Conservation (phyloP, 176 grass and related monocot genomes). For the Thinopyrum elongatum region DNA sequence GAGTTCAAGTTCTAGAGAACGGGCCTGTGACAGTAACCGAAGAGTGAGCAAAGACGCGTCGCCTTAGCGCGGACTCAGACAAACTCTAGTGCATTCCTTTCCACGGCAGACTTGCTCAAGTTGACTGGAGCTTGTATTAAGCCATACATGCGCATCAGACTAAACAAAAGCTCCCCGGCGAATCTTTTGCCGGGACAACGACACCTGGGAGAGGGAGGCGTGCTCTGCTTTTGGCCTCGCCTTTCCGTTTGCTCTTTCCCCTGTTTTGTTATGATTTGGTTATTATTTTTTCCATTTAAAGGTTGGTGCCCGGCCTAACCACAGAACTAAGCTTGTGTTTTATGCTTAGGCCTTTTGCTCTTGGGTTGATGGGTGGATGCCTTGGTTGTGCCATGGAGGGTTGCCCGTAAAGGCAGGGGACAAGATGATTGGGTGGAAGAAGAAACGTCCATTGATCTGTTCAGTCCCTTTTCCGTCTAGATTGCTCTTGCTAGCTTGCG, state of each 20-base stretch:
- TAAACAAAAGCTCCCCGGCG: background rate
- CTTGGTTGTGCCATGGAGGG: constrained; percentile 7
- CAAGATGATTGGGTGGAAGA: background rate
- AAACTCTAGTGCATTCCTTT: constrained; percentile 19
- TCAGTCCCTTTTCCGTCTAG: background rate
- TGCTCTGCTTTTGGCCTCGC: constrained; percentile 13
- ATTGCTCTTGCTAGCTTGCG: background rate
- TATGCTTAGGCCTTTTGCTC: background rate
- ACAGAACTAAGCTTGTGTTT: background rate
- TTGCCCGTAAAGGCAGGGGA: constrained; percentile 37
- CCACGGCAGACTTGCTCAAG: background rate
- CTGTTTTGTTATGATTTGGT: background rate
- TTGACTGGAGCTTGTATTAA: constrained; percentile 11
- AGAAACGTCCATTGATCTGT: constrained; percentile 1
- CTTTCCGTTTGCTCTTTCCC: constrained; percentile 10
- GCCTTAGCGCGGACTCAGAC: background rate
- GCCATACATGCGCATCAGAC: background rate
- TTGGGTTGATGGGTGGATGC: constrained; percentile 14
- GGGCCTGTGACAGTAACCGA: background rate
- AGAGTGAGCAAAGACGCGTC: background rate
- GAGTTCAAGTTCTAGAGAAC: background rate
- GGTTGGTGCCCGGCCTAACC: background rate
- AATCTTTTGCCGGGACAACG: constrained; percentile 29
- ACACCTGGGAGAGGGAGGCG: constrained; percentile 23
- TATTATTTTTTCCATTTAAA: background rate